phyloP scores from a whole-genome alignment of 2,329 filamentous ascomycete species.

The Fusarium sarcochroum region DNA sequence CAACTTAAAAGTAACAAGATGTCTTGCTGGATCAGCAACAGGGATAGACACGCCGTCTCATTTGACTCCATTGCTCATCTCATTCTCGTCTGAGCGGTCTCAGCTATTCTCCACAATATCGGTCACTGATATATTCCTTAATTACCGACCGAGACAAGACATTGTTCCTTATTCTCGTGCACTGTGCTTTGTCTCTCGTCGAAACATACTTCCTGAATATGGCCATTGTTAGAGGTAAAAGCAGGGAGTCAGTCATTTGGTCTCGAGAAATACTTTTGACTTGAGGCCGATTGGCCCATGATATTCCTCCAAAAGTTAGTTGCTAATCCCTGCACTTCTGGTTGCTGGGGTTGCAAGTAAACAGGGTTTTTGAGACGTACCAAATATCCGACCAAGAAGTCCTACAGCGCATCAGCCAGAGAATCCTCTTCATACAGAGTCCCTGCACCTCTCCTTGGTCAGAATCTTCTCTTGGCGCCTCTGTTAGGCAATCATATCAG shows the following conservation, averaged over 20 bases:
- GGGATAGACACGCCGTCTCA: slow-evolving; percentile 14
- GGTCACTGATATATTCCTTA: background rate
- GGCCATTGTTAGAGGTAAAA: background rate
- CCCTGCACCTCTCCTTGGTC: slow-evolving; percentile 19
- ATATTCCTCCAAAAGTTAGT: slow-evolving; percentile 4
- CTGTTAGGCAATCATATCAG: slow-evolving; percentile 15
- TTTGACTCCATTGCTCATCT: background rate
- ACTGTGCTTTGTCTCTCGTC: background rate
- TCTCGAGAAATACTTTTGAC: background rate
- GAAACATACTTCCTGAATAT: background rate
- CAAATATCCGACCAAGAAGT: slow-evolving; percentile 14
- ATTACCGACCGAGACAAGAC: background rate
- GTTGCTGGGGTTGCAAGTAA: slow-evolving; percentile 38
- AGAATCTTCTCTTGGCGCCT: slow-evolving; percentile 20
- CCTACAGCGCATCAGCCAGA: slow-evolving; percentile 9
- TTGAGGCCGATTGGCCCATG: too few species aligned
- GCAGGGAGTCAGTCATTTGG: too few species aligned
- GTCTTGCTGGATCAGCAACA: slow-evolving; percentile 19
- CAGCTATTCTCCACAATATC: slow-evolving; percentile 1
- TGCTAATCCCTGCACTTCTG: background rate
- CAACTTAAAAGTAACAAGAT: background rate
- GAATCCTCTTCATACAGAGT: slow-evolving; percentile 11
- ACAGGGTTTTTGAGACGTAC: slow-evolving; percentile 6
- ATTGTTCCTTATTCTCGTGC: background rate
- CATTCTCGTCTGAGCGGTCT: background rate